A percentile compares a stretch with the other conserved stretches of the same genome.
Evolutionary conservation across 768 basidiomycete species (phyloP).

Genomic region (button mushroom (Agaricus bisporus)): DNA sequence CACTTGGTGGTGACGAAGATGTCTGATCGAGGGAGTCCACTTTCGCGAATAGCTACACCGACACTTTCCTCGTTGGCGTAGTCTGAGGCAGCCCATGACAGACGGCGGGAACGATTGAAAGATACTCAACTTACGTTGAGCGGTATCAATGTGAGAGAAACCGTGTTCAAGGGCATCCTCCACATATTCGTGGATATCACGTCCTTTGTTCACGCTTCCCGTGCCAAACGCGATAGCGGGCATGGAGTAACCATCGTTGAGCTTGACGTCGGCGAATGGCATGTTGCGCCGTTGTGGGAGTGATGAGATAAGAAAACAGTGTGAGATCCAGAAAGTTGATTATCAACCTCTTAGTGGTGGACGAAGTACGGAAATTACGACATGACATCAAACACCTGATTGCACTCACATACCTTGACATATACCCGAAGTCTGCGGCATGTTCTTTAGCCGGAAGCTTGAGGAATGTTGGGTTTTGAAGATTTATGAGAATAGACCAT

Average conservation of each 20-base stretch:
- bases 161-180: conserved; percentile 54
- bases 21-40: conserved; percentile 36
- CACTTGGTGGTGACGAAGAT: conserved; percentile 57
- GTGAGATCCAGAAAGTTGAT: too few relatives aligned
- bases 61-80: conserved; percentile 33
- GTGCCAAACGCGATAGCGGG: conserved; percentile 61
- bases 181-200: conserved; percentile 48
- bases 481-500: too few relatives aligned
- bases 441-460: too few relatives aligned
- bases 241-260: conserved; percentile 43
- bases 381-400: too few relatives aligned
- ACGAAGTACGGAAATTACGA: too few relatives aligned
- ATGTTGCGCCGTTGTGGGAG: conserved; percentile 16
- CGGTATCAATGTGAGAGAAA: conserved; percentile 61
- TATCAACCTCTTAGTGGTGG: too few relatives aligned
- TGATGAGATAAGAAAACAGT: not conserved
- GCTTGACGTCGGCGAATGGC: conserved; percentile 31
- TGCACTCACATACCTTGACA: too few relatives aligned
- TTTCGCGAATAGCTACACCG: conserved; percentile 23
- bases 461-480: too few relatives aligned
- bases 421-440: too few relatives aligned
- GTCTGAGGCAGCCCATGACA: conserved; percentile 17
- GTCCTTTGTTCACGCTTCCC: conserved; percentile 37
- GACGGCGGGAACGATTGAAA: not conserved
- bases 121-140: conserved; percentile 40